These are phyloP conservation scores for Yamadazyma atlantica DNA, from an alignment of 1,139 yeast genomes.

Conservation along the genomic window DNA sequence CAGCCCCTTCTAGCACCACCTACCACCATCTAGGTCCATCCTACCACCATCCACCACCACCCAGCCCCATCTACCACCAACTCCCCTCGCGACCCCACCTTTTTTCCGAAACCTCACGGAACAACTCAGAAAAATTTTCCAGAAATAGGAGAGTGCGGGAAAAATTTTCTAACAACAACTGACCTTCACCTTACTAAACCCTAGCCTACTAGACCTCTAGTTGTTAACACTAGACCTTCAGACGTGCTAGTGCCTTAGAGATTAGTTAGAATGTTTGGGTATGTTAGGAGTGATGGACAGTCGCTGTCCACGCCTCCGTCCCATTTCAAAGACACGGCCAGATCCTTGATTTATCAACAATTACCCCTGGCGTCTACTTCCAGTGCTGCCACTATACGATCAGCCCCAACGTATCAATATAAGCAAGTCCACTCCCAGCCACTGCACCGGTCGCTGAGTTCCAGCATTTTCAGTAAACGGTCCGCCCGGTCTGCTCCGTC, in stretches of 20 bases:
- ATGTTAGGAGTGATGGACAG: conserved; percentile 30
- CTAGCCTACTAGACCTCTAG: too few species aligned
- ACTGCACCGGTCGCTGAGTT: conserved; percentile 29
- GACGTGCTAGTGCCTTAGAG: too few species aligned
- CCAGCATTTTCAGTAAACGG: conserved; percentile 38
- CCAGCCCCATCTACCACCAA: not conserved
- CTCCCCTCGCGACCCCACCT: not conserved
- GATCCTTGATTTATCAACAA: conserved; percentile 48
- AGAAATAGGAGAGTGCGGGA: conserved; percentile 1
- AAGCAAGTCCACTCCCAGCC: conserved; percentile 9
- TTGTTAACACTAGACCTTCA: too few species aligned
- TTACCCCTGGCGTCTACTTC: conserved; percentile 29
- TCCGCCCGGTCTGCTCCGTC: conserved; percentile 47
- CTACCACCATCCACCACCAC: not conserved
- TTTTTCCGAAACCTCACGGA: conserved; percentile 5
- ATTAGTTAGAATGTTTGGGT: conserved; percentile 33
- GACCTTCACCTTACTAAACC: too few species aligned
- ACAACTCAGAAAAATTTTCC: conserved; percentile 11
- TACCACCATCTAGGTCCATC: too few species aligned
- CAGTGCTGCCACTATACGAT: conserved; percentile 17
- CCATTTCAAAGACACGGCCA: conserved; percentile 45
- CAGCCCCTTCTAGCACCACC: too few species aligned
- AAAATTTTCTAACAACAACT: conserved; percentile 1
- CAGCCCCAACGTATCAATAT: conserved; percentile 18
- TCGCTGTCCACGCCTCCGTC: conserved; percentile 36